Base-by-base conservation (phyloP, 495 filamentous ascomycete genomes). In the Podospora pseudocomata region DNA sequence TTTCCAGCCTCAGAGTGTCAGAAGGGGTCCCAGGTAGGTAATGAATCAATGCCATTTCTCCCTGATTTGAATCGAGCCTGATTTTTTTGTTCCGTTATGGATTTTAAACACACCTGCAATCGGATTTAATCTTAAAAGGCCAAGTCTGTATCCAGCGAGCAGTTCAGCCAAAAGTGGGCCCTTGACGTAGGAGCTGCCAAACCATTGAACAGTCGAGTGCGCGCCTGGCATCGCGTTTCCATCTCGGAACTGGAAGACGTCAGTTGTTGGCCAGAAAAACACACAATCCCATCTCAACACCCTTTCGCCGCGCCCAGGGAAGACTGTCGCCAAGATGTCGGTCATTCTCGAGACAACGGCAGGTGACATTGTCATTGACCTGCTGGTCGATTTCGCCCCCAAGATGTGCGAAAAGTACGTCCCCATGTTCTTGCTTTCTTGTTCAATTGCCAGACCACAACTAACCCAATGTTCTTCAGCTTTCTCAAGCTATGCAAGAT, bases 401-500 rank as follows among this genome's bases (percentile, higher is more conserved):
- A 92, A 89, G 72, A 87, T 91, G 74, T 97, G 94, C 80, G 90
- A 96, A 78, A 97, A 97, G 93, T 96, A 80, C 81, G 90, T 84
- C 61, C 23, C 23, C 23, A 1, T 23, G 23, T 23, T 63, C 1
- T 53, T 60, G 19, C 18, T 32, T 59, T 64, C 53, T 65, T 44
- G 34, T 16, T 44, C 63, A 65, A 59, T 67, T 61, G n/a, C 60
- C 23, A 13, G 28, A 26, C 70, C 67, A 59, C 74, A 55, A 84
- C 86, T 90, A 84, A 90, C 65, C 5, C 78, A 81, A 71, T 59
- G 70, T 67, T 67, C 63, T 77, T 55, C 83, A 97, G 93, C 85
- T 97, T 97, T 80, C 82, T 97, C 27, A 97, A 97, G 87, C 91
- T 97, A 73, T 97, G 94, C 86, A 97, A 97, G 77, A 82, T 92